Conservation (phyloP, 2,329 filamentous ascomycete species). For the Nigrospora oryzae region DNA sequence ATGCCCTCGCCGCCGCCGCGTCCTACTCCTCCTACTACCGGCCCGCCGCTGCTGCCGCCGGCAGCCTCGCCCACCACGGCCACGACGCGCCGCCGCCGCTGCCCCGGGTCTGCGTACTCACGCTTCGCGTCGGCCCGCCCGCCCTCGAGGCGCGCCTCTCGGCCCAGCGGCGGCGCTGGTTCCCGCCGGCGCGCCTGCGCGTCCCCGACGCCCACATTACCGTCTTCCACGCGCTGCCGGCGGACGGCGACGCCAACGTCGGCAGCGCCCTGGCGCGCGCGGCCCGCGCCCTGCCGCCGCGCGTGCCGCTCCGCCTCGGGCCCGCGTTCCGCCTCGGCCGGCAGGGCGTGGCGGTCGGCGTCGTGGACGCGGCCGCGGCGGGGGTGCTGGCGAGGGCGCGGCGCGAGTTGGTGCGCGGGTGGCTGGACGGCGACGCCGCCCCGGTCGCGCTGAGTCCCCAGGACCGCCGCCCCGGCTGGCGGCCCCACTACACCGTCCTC, state of each 20-base stretch:
- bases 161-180: neutral
- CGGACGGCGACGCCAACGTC: too few relatives aligned
- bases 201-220: neutral
- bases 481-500: neutral
- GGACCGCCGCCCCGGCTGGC: neutral
- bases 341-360: neutral
- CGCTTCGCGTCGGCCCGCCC: neutral
- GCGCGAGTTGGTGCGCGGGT: neutral
- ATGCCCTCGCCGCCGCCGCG: too few relatives aligned
- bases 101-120: neutral
- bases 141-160: neutral
- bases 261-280: neutral
- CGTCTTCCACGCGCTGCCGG: neutral
- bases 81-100: neutral
- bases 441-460: neutral
- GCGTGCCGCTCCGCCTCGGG: neutral
- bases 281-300: neutral
- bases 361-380: neutral
- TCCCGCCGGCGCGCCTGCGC: neutral
- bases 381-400: neutral
- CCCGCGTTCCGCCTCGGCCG: neutral
- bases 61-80: neutral
- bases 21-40: too few relatives aligned
- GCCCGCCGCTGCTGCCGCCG: too few relatives aligned
- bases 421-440: neutral